Percentiles rank a stretch among this genome's conserved stretches.
phyloP scores from a whole-genome alignment of 441 rosid genomes.

The Populus hybrid region DNA sequence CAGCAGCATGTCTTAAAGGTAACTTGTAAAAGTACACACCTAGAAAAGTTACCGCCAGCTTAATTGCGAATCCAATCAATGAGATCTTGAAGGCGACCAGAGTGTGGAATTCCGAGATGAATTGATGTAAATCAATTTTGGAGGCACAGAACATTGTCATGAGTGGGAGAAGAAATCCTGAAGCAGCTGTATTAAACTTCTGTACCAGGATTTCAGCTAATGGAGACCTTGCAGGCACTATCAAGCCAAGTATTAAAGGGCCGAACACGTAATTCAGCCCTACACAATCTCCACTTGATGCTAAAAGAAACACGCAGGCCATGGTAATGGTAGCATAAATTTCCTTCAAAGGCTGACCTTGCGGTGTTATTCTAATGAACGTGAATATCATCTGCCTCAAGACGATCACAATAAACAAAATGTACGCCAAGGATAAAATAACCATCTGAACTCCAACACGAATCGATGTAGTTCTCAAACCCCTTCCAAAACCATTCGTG shows the following conservation, averaged over 20 bases:
- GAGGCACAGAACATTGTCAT: slow-evolving; percentile 7
- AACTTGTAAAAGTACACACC: slow-evolving; percentile 27
- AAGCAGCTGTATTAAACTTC: slow-evolving; percentile 22
- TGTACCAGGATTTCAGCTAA: slow-evolving; percentile 26
- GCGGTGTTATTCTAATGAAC: slow-evolving; percentile 29
- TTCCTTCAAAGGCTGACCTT: slow-evolving; percentile 29
- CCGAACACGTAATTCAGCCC: slow-evolving; percentile 22
- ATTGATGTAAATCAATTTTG: slow-evolving; percentile 9
- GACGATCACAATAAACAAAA: not conserved
- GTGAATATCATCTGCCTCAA: slow-evolving; percentile 15
- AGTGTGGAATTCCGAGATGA: not conserved
- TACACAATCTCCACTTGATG: slow-evolving; percentile 13
- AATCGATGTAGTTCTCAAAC: not conserved
- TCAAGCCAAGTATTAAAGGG: slow-evolving; percentile 28
- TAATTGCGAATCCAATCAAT: slow-evolving; percentile 21
- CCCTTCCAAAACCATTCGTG: slow-evolving; percentile 7
- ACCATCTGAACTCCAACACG: not conserved
- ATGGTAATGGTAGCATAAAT: slow-evolving; percentile 10
- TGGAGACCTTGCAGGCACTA: slow-evolving; percentile 39
- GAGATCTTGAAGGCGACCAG: slow-evolving; percentile 12
- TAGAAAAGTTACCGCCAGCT: slow-evolving; percentile 28
- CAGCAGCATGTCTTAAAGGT: slow-evolving; percentile 37
- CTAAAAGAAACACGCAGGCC: slow-evolving; percentile 9
- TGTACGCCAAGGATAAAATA: not conserved
- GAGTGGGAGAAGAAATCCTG: slow-evolving; percentile 31